Evolutionary conservation across 2,329 filamentous ascomycete genomes (phyloP).

Genomic region (Cordyceps tenuipes): DNA sequence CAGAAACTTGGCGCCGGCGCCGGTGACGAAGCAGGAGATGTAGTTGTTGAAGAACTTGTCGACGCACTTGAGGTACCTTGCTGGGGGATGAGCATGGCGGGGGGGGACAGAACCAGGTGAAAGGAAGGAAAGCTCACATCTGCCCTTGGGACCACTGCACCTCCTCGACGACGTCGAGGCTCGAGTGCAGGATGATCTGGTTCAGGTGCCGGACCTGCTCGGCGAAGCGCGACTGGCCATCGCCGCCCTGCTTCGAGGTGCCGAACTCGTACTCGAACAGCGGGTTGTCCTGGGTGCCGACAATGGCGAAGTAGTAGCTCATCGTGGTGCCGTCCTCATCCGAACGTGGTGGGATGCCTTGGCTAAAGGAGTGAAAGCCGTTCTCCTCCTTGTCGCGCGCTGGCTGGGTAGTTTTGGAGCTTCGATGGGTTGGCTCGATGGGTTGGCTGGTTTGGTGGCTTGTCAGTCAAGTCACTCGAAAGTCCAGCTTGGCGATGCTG

Average conservation of each 20-base stretch:
- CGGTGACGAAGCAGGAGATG: conserved; percentile 90
- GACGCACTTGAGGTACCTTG: conserved; percentile 89
- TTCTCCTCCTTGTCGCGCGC: neutral
- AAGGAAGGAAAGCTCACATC: conserved; percentile 47
- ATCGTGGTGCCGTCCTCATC: conserved; percentile 38
- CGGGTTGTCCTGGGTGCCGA: conserved; percentile 91
- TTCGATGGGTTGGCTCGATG: neutral
- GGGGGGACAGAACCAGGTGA: neutral
- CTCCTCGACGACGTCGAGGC: conserved; percentile 91
- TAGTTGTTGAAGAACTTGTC: conserved; percentile 96
- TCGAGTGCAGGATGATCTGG: conserved; percentile 93
- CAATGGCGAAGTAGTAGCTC: conserved; percentile 98
- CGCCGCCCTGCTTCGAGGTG: conserved; percentile 90
- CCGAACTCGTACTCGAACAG: conserved; percentile 97
- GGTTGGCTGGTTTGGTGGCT: no score
- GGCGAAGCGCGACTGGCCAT: conserved; percentile 81
- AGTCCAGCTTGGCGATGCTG: neutral
- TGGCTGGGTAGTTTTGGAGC: neutral
- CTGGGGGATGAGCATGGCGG: neutral
- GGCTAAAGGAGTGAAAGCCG: neutral
- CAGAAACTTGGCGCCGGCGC: conserved; percentile 86
- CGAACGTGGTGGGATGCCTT: neutral
- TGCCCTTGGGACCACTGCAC: conserved; percentile 84
- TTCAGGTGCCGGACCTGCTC: conserved; percentile 89
- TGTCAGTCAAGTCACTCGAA: no score